phyloP scores from a whole-genome alignment of 768 basidiomycete genomes.

The Termitomyces sp. region DNA sequence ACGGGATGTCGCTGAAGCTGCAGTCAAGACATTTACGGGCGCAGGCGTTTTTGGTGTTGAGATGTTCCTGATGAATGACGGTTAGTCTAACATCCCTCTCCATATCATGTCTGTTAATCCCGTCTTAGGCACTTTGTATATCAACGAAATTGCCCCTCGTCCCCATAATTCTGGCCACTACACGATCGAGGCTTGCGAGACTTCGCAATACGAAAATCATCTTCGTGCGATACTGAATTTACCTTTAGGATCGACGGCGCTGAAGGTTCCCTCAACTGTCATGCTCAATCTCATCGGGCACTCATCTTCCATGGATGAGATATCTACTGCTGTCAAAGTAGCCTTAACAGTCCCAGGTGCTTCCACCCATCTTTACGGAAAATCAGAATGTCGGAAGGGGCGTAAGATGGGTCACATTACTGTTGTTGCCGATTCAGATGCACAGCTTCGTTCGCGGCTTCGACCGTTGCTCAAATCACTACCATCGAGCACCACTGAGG shows the following conservation, averaged over 20 bases:
- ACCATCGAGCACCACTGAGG: slow-evolving; percentile 41
- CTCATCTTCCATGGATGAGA: slow-evolving; percentile 58
- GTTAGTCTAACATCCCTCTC: slow-evolving; percentile 34
- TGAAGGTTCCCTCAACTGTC: slow-evolving; percentile 80
- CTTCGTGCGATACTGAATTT: slow-evolving; percentile 89
- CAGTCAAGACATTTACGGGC: slow-evolving; percentile 73
- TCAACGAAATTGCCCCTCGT: slow-evolving; percentile 97
- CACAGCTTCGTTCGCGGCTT: slow-evolving; percentile 63
- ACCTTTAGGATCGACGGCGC: slow-evolving; percentile 71
- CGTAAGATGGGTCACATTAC: slow-evolving; percentile 99
- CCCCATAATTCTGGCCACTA: slow-evolving; percentile 99
- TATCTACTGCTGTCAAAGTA: slow-evolving; percentile 47
- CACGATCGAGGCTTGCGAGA: slow-evolving; percentile 95
- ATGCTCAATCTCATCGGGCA: slow-evolving; percentile 97
- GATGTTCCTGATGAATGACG: slow-evolving; percentile 90
- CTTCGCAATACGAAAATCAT: slow-evolving; percentile 97
- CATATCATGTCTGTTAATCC: background rate
- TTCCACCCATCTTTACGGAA: slow-evolving; percentile 90
- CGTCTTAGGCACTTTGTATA: slow-evolving; percentile 59
- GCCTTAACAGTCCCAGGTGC: slow-evolving; percentile 74
- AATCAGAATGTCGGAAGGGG: slow-evolving; percentile 80
- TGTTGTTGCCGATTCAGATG: slow-evolving; percentile 77
- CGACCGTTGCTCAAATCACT: slow-evolving; percentile 67
- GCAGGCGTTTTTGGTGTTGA: slow-evolving; percentile 98
- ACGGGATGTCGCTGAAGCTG: slow-evolving; percentile 69